phyloP scores from a whole-genome alignment of 2,329 filamentous ascomycete species.

The Penicillium vulpinum region DNA sequence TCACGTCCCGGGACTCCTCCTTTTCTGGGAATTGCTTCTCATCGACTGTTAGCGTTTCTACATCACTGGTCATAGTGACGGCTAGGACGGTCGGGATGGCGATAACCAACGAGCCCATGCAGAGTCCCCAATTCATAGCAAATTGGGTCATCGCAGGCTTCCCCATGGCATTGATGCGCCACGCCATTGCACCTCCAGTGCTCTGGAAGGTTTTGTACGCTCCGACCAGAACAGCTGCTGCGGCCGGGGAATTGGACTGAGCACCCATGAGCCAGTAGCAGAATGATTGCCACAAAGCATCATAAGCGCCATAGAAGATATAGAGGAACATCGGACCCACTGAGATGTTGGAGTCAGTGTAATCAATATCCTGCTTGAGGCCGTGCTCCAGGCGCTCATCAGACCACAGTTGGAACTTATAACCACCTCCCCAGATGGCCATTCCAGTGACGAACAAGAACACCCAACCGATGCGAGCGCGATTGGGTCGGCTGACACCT shows the following conservation, averaged over 20 bases:
- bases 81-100: slow-evolving; percentile 47
- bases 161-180: slow-evolving; percentile 45
- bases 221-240: slow-evolving; percentile 49
- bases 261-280: slow-evolving; percentile 63
- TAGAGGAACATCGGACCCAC: slow-evolving; percentile 67
- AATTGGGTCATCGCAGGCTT: slow-evolving; percentile 45
- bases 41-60: background rate
- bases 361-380: slow-evolving; percentile 51
- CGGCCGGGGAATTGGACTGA: slow-evolving; percentile 44
- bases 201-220: slow-evolving; percentile 51
- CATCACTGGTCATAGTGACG: slow-evolving; percentile 36
- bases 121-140: slow-evolving; percentile 50
- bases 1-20: slow-evolving; percentile 9
- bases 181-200: slow-evolving; percentile 49
- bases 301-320: slow-evolving; percentile 69
- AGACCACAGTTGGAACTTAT: slow-evolving; percentile 63
- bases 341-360: slow-evolving; percentile 50
- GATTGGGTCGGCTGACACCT: slow-evolving; percentile 46
- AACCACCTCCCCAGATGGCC: slow-evolving; percentile 62
- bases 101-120: slow-evolving; percentile 46
- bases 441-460: slow-evolving; percentile 53
- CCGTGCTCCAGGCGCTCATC: slow-evolving; percentile 43
- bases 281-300: slow-evolving; percentile 66
- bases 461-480: slow-evolving; percentile 50
- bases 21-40: slow-evolving; percentile 7